A percentile compares a stretch with the other conserved stretches of the same genome.
Conservation (phyloP, 371 early-diverging fungal genomes). For the Mucor irregularis region DNA sequence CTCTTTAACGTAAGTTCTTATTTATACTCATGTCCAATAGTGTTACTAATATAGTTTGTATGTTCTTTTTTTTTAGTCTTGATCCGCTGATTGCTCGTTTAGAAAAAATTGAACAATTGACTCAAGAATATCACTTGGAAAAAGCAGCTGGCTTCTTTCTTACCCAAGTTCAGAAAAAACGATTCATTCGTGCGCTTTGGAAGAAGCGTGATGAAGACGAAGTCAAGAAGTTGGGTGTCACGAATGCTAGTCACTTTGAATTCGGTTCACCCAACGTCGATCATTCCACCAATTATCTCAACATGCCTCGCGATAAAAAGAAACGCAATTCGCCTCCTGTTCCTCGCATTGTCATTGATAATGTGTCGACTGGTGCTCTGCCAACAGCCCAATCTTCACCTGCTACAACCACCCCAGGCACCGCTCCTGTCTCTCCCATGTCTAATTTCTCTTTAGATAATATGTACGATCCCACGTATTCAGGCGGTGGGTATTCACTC, state of each 20-base stretch:
- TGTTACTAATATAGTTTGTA: too few relatives aligned
- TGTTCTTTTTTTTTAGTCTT: conserved; percentile 14
- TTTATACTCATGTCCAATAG: too few relatives aligned
- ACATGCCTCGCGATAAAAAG: conserved; percentile 2
- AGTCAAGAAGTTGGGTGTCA: conserved; percentile 31
- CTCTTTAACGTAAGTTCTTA: conserved; percentile 48
- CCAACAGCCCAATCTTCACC: conserved; percentile 13
- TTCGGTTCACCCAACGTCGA: conserved; percentile 8
- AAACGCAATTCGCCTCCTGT: conserved; percentile 16
- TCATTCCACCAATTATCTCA: conserved; percentile 1
- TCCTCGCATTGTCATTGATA: conserved; percentile 42
- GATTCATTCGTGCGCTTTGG: conserved; percentile 44
- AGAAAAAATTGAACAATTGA: conserved; percentile 42
- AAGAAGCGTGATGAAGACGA: conserved; percentile 48
- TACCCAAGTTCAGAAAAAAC: conserved; percentile 37
- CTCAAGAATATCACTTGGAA: conserved; percentile 43
- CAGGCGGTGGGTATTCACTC: conserved; percentile 18
- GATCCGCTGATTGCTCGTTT: conserved; percentile 43
- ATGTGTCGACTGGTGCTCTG: conserved; percentile 13
- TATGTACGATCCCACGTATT: conserved; percentile 6
- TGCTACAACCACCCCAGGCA: conserved; percentile 2
- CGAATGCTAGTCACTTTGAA: conserved; percentile 9
- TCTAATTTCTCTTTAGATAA: conserved; percentile 30
- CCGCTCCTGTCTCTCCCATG: conserved; percentile 34
- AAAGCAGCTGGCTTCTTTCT: conserved; percentile 49